These are phyloP conservation scores for Apiospora marii DNA, from an alignment of 2,329 filamentous ascomycete genomes.

Conservation along the genomic window DNA sequence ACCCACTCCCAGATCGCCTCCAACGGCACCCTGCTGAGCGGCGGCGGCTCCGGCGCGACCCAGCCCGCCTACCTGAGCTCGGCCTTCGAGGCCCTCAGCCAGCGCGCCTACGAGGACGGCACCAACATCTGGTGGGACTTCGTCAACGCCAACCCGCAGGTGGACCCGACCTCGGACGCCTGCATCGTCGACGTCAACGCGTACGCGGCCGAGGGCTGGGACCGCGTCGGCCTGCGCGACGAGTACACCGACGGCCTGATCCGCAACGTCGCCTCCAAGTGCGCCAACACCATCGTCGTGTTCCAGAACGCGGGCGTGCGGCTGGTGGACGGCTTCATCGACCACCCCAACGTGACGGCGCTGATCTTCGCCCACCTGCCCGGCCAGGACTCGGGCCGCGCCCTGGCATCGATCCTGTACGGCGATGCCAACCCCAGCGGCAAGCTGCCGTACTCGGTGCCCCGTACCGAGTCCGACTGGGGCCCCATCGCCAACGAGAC, in stretches of 20 bases:
- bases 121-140: slow-evolving; percentile 54
- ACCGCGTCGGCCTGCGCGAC: slow-evolving; percentile 32
- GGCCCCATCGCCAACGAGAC: slow-evolving; percentile 43
- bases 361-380: slow-evolving; percentile 77
- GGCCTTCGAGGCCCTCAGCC: slow-evolving; percentile 50
- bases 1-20: slow-evolving; percentile 18
- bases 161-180: slow-evolving; percentile 56
- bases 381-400: slow-evolving; percentile 77
- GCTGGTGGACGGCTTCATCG: slow-evolving; percentile 64
- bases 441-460: slow-evolving; percentile 60
- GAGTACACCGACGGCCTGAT: slow-evolving; percentile 52
- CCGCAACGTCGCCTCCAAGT: slow-evolving; percentile 56
- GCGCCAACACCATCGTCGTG: slow-evolving; percentile 68
- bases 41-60: slow-evolving; percentile 54
- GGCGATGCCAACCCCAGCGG: slow-evolving; percentile 59
- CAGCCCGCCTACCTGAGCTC: slow-evolving; percentile 42
- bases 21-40: slow-evolving; percentile 55
- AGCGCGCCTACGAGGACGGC: slow-evolving; percentile 49
- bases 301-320: slow-evolving; percentile 69
- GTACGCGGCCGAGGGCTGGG: slow-evolving; percentile 64
- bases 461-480: slow-evolving; percentile 55
- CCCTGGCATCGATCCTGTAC: slow-evolving; percentile 78
- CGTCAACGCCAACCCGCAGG: slow-evolving; percentile 42
- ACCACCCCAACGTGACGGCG: slow-evolving; percentile 75
- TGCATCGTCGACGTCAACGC: slow-evolving; percentile 66